Evolutionary conservation across 495 filamentous ascomycete genomes (phyloP), one percentile per base, ranked within the genome.

Genomic region (Achaetomiella virescens): DNA sequence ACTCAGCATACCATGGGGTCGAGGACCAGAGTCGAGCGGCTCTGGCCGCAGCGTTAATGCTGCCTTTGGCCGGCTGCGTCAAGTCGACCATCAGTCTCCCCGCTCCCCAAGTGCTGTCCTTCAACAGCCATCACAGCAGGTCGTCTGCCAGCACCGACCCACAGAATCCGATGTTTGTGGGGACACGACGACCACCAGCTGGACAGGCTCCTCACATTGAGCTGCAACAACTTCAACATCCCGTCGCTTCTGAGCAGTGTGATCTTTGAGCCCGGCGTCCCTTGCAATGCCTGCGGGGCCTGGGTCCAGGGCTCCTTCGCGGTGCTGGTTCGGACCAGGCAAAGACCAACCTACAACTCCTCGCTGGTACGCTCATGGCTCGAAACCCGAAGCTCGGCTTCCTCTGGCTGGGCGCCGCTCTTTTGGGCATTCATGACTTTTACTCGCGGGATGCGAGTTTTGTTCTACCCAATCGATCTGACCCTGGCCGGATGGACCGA

Each of bases 361-460:
- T 52, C 1, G 31, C 24, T n/a, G 50, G 38, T 22, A 21, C 35
- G 18, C 31, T 47, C 12, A 54, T 54, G 52, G 29, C 52, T 36
- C 43, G 52, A 47, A 47, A 54, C 27, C 18, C 42, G 31, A 38
- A 22, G 11, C 33, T 47, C 22, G 52, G 42, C 31, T 54, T 54
- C 42, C 52, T 54, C 14, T 54, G 52, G 52, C 10, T 54, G 15
- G 52, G 52, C 27, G 42, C 52, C 18, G 27, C 52, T 41, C 41
- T 47, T 14, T 14, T 54, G 5, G 43, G 52, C 17, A 33, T 42
- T 17, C 53, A 55, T 35, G 41, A 38, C 29, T 17, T 27, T 54
- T 10, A 27, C 45, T 27, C 11, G n/a, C 14, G 3, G 40, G 18
- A 54, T 54, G 51, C 41, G 51, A 4, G 29, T 27, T 8, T 11